phyloP scores from a whole-genome alignment of 176 grass and related monocot genomes.

The Echinochloa phyllopogon region DNA sequence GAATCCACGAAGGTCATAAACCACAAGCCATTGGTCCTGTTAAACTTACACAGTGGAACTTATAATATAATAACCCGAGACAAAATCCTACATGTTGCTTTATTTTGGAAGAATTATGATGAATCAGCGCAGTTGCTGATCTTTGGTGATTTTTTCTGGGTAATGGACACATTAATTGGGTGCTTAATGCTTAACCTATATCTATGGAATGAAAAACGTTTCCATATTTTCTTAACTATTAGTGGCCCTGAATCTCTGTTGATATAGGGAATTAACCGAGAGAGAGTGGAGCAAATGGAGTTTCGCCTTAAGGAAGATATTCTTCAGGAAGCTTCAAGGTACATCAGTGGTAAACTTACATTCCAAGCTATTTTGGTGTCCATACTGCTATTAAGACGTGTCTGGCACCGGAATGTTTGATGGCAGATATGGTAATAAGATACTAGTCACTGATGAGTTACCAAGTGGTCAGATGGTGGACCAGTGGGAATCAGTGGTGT shows the following conservation, averaged over 20 bases:
- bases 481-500: slow-evolving; percentile 80
- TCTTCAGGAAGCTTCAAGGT: slow-evolving; percentile 89
- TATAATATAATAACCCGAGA: slow-evolving; percentile 25
- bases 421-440: slow-evolving; percentile 87
- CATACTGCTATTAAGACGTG: slow-evolving; percentile 20
- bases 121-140: background rate
- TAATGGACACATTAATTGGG: slow-evolving; percentile 4
- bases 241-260: slow-evolving; percentile 40
- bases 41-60: slow-evolving; percentile 9
- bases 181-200: background rate
- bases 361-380: slow-evolving; percentile 29
- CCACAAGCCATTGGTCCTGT: background rate
- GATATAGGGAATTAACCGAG: slow-evolving; percentile 94
- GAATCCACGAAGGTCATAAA: slow-evolving; percentile 7
- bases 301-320: slow-evolving; percentile 99
- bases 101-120: slow-evolving; percentile 28
- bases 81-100: slow-evolving; percentile 22
- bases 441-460: slow-evolving; percentile 97
- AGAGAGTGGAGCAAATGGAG: slow-evolving; percentile 99
- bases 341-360: slow-evolving; percentile 42
- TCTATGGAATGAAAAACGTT: no score
- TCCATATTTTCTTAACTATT: background rate
- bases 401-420: slow-evolving; percentile 48
- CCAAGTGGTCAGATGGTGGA: slow-evolving; percentile 99
- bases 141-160: background rate